Percentiles rank a stretch among this genome's conserved stretches.
Conservation (phyloP, 495 filamentous ascomycete species). For the Tuber brumale region DNA sequence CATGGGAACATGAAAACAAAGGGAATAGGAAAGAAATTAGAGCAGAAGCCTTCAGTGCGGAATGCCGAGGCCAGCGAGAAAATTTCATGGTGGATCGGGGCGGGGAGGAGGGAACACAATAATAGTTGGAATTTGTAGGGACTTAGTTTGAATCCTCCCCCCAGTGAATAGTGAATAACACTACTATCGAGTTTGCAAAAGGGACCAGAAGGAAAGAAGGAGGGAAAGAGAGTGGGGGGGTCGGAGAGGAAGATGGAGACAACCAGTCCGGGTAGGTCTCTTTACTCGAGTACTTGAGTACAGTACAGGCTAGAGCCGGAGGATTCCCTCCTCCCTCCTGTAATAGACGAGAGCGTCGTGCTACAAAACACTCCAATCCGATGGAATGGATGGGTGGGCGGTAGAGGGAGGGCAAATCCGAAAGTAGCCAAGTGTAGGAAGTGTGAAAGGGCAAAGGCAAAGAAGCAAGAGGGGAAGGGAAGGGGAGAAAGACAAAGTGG, state of each 20-base stretch:
- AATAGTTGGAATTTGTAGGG: not conserved
- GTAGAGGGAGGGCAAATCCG: not conserved
- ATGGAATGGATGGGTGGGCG: not conserved
- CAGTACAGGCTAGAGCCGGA: not conserved
- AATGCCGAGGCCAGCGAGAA: not conserved
- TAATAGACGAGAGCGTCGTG: not conserved
- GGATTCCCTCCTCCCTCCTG: not conserved
- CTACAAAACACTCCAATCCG: not conserved
- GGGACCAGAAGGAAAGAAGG: not conserved
- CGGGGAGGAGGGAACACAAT: not conserved
- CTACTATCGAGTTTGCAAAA: not conserved
- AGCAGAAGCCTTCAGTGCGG: conserved; percentile 7
- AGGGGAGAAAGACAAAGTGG: not conserved
- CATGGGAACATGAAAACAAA: conserved; percentile 16
- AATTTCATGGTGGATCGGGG: not conserved
- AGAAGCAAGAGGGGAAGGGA: not conserved
- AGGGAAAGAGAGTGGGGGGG: not conserved
- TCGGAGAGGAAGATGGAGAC: not conserved
- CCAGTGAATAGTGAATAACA: not conserved
- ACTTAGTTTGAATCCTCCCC: not conserved
- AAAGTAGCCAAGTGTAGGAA: not conserved
- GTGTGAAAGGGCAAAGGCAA: not conserved
- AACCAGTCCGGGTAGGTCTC: not conserved
- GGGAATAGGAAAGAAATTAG: conserved; percentile 16
- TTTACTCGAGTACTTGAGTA: not conserved